A percentile compares a stretch with the other conserved stretches of the same genome.
Conservation (phyloP, 257 asterid genomes). For the Nicotiana tabacum region DNA sequence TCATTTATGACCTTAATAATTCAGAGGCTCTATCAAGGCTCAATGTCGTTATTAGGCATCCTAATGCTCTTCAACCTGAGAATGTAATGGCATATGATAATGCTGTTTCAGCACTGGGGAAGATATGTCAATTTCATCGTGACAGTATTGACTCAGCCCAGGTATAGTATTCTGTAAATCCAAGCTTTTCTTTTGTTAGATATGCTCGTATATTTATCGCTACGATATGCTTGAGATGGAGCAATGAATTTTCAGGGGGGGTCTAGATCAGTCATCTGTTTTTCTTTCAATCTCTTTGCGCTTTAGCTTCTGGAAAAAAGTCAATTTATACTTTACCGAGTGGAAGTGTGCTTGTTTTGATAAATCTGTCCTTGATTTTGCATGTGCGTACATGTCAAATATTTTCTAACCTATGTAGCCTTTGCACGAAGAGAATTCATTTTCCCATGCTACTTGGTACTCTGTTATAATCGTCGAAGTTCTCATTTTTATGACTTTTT, state of each 20-base stretch:
- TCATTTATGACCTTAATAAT: conserved; percentile 7
- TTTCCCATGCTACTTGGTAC: not conserved
- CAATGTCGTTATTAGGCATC: conserved; percentile 72
- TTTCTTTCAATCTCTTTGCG: not conserved
- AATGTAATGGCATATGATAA: conserved; percentile 95
- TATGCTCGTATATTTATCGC: not conserved
- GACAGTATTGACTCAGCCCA: conserved; percentile 87
- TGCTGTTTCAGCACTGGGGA: conserved; percentile 97
- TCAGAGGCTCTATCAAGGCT: conserved; percentile 98
- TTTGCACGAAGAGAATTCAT: not conserved
- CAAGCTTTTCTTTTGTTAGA: not conserved
- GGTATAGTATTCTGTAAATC: conserved; percentile 33
- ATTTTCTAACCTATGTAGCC: not conserved
- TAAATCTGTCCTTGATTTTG: not conserved
- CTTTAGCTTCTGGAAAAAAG: not conserved
- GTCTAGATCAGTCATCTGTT: not conserved
- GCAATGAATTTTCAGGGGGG: not conserved
- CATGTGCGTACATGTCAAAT: not conserved
- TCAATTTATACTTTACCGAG: not conserved
- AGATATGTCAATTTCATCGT: conserved; percentile 92
- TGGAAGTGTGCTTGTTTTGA: not conserved
- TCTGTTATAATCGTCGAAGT: not conserved
- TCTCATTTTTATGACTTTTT: conserved; percentile 4
- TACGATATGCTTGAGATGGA: not conserved
- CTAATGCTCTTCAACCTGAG: conserved; percentile 63